These are phyloP conservation scores for Mycena maculata DNA, from an alignment of 768 basidiomycete species.

Conservation along the genomic window DNA sequence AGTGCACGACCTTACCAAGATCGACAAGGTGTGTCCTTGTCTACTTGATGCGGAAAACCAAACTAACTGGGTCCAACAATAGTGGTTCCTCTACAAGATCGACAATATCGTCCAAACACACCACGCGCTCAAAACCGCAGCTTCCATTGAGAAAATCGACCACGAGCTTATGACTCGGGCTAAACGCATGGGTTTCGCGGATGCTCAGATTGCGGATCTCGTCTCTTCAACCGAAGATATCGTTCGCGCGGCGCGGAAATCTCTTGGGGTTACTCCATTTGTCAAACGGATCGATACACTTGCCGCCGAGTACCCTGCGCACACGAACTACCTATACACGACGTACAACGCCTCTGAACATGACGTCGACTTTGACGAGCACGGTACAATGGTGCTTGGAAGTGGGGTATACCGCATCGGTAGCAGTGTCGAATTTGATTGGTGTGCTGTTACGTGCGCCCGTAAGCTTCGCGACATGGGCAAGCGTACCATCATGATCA, in stretches of 20 bases:
- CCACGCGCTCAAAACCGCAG: slow-evolving; percentile 75
- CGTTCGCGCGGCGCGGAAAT: slow-evolving; percentile 89
- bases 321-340: slow-evolving; percentile 99
- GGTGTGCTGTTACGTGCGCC: slow-evolving; percentile 99
- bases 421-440: slow-evolving; percentile 98
- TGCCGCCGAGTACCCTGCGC: slow-evolving; percentile 97
- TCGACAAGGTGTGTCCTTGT: slow-evolving; percentile 81
- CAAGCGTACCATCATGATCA: slow-evolving; percentile 97
- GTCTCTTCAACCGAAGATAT: slow-evolving; percentile 76
- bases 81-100: slow-evolving; percentile 99
- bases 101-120: slow-evolving; percentile 97
- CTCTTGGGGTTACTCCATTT: slow-evolving; percentile 90
- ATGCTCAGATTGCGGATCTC: slow-evolving; percentile 90
- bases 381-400: slow-evolving; percentile 99
- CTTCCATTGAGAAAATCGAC: slow-evolving; percentile 76
- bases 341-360: slow-evolving; percentile 98
- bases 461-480: slow-evolving; percentile 92
- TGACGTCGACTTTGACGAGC: slow-evolving; percentile 94
- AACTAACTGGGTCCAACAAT: neutral
- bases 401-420: slow-evolving; percentile 99
- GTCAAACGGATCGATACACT: slow-evolving; percentile 99
- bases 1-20: slow-evolving; percentile 95
- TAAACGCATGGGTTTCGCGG: slow-evolving; percentile 96
- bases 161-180: slow-evolving; percentile 85
- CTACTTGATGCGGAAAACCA: neutral